Percentiles rank a stretch among this genome's conserved stretches.
phyloP scores from a whole-genome alignment of 2,329 filamentous ascomycete genomes.

The Helminthosporium solani region DNA sequence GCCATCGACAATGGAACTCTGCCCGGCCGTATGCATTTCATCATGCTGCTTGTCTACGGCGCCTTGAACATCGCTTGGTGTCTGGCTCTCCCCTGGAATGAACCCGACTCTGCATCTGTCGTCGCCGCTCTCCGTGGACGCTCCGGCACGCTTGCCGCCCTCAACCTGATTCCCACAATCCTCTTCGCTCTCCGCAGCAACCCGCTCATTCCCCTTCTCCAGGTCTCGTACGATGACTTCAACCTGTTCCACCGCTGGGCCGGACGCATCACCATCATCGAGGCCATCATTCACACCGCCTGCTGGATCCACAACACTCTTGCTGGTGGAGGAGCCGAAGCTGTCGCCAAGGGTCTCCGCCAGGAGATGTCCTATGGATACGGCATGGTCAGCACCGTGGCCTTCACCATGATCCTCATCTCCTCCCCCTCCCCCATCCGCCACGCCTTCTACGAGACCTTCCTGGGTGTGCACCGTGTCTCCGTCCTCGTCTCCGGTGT shows the following conservation, averaged over 20 bases:
- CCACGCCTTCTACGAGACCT: slow-evolving; percentile 96
- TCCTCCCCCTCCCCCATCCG: slow-evolving; percentile 76
- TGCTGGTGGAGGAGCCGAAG: slow-evolving; percentile 61
- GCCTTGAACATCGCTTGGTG: slow-evolving; percentile 76
- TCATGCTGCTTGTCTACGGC: slow-evolving; percentile 69
- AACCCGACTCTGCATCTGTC: slow-evolving; percentile 54
- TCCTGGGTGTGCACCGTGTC: slow-evolving; percentile 81
- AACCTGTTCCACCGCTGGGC: slow-evolving; percentile 87
- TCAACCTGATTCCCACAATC: slow-evolving; percentile 91
- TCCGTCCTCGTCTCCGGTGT: slow-evolving; percentile 68
- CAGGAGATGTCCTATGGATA: slow-evolving; percentile 64
- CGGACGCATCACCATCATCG: slow-evolving; percentile 69
- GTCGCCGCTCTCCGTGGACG: slow-evolving; percentile 82
- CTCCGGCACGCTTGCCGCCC: slow-evolving; percentile 76
- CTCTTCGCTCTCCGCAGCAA: slow-evolving; percentile 92
- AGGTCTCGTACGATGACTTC: slow-evolving; percentile 94
- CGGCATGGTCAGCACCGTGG: slow-evolving; percentile 60
- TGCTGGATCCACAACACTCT: slow-evolving; percentile 70
- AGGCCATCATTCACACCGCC: slow-evolving; percentile 68
- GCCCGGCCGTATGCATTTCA: slow-evolving; percentile 73
- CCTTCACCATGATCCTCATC: slow-evolving; percentile 66
- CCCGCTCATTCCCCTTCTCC: slow-evolving; percentile 76
- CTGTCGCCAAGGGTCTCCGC: slow-evolving; percentile 56
- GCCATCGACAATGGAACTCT: slow-evolving; percentile 74
- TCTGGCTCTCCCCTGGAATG: slow-evolving; percentile 62